Conservation (phyloP, 306 rosid genomes). For the Cucurbita argyrosperma region DNA sequence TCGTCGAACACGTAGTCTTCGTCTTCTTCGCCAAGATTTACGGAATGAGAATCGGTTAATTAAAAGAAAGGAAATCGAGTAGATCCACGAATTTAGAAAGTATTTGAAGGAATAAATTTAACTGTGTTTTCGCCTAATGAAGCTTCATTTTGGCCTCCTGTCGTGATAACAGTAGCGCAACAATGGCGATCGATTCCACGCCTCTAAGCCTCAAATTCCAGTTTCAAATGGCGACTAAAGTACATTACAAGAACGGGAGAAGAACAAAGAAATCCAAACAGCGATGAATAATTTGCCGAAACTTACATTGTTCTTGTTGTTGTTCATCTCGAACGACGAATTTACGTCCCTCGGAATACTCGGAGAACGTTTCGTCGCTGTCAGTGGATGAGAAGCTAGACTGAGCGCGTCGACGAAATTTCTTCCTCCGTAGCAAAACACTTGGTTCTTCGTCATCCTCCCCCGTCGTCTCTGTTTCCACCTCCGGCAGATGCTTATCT, state of each 20-base stretch:
- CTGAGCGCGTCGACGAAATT: background rate
- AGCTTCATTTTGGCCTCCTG: background rate
- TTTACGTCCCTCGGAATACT: background rate
- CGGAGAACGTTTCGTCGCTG: background rate
- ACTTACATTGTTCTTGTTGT: background rate
- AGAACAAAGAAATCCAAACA: background rate
- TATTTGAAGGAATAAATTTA: background rate
- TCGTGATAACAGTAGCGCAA: background rate
- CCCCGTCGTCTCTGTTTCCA: background rate
- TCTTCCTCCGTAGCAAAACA: background rate
- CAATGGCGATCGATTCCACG: slow-evolving; percentile 1
- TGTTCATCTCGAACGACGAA: background rate
- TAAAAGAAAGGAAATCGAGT: background rate
- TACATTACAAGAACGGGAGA: background rate
- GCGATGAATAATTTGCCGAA: background rate
- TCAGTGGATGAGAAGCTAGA: background rate
- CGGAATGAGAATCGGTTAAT: background rate
- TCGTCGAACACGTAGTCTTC: background rate
- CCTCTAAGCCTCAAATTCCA: background rate
- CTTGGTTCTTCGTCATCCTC: background rate
- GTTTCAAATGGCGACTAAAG: background rate
- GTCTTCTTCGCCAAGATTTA: background rate
- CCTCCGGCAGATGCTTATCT: background rate
- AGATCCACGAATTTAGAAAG: background rate
- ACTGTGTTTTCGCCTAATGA: background rate